Conservation (phyloP, 768 basidiomycete genomes). For the Tylopilus rubrobrunneus region DNA sequence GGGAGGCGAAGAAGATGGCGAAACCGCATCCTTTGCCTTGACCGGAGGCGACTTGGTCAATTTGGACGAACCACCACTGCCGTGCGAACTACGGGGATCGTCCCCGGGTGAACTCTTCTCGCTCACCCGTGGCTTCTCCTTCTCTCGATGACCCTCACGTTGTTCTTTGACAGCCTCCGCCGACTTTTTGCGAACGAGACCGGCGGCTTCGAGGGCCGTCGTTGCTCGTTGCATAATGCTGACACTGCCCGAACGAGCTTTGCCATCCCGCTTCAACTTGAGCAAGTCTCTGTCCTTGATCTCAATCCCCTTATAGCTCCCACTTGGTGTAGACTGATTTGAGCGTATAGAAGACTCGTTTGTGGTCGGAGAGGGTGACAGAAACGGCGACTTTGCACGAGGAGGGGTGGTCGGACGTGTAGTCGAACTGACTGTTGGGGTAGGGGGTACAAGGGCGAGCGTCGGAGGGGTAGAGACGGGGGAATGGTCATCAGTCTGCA, state of each 20-base stretch:
- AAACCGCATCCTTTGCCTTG: slow-evolving; percentile 44
- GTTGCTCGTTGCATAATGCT: slow-evolving; percentile 96
- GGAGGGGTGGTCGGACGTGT: slow-evolving; percentile 49
- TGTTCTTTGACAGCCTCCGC: slow-evolving; percentile 68
- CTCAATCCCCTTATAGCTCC: slow-evolving; percentile 51
- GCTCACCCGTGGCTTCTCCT: slow-evolving; percentile 41
- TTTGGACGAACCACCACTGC: slow-evolving; percentile 54
- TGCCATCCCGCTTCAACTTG: slow-evolving; percentile 52
- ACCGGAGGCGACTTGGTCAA: slow-evolving; percentile 68
- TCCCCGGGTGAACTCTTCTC: slow-evolving; percentile 43
- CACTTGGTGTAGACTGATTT: slow-evolving; percentile 66
- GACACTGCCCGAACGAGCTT: slow-evolving; percentile 81
- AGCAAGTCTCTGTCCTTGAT: slow-evolving; percentile 42
- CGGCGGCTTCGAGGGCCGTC: slow-evolving; percentile 82
- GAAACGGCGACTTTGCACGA: slow-evolving; percentile 46
- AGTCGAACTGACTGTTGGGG: slow-evolving; percentile 51
- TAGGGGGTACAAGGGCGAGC: slow-evolving; percentile 73
- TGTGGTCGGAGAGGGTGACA: slow-evolving; percentile 53
- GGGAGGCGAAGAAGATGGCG: slow-evolving; percentile 50
- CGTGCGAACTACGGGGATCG: slow-evolving; percentile 64
- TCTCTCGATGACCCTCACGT: slow-evolving; percentile 42
- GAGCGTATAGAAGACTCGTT: slow-evolving; percentile 52
- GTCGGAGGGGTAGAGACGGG: slow-evolving; percentile 45
- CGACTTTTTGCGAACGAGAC: slow-evolving; percentile 80
- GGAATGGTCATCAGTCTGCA: slow-evolving; percentile 44